Conservation (phyloP, 305 asterid species). For the Fraxinus nigra region DNA sequence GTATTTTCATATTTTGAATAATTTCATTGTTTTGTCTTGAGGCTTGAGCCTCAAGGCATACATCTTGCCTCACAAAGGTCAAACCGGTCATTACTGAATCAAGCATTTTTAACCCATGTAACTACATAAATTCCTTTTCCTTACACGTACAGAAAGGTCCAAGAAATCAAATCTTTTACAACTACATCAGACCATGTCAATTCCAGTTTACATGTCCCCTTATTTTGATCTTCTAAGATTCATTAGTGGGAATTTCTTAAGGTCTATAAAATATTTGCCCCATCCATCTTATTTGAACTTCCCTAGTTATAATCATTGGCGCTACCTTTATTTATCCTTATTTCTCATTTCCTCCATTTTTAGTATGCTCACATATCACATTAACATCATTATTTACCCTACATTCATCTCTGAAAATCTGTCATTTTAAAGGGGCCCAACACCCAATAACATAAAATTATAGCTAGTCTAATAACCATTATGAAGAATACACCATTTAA, state of each 20-base stretch:
- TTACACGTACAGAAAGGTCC: background rate
- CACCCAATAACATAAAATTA: background rate
- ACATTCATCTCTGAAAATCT: background rate
- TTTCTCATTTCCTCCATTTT: background rate
- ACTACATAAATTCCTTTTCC: background rate
- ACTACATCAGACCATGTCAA: background rate
- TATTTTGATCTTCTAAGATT: background rate
- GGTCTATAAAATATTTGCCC: background rate
- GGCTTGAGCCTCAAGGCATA: background rate
- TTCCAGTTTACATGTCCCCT: background rate
- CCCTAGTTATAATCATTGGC: background rate
- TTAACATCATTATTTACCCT: background rate
- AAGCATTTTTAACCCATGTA: background rate
- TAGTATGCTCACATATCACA: background rate
- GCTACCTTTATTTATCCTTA: background rate
- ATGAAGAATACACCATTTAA: background rate
- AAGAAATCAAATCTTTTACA: background rate
- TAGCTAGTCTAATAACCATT: background rate
- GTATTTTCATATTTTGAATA: background rate
- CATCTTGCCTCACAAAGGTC: background rate
- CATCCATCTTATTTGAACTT: background rate
- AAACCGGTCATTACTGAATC: background rate
- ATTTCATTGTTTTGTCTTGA: background rate
- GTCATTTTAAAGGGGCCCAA: background rate
- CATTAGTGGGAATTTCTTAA: background rate